Base-by-base conservation (phyloP, 768 basidiomycete species). In the Trametes sanguinea region DNA sequence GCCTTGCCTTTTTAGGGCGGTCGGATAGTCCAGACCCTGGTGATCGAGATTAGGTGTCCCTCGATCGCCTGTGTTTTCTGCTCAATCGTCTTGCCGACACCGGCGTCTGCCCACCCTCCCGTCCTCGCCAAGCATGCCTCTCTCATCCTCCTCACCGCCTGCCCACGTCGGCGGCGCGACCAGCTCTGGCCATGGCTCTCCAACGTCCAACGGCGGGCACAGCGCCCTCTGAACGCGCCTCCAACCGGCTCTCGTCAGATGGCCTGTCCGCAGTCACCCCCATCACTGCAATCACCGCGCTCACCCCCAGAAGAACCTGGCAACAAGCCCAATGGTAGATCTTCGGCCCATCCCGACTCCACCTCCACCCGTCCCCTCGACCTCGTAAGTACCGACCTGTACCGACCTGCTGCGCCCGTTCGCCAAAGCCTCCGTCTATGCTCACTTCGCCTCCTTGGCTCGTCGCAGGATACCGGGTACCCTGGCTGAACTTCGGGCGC, bases 261-360 rank as follows among this genome's bases (percentile, higher is more conserved):
- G 42, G n/a, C 14, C 8, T n/a, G 17, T n/a, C 29, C 35, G 30
- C 47, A 39, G 22, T 43, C 45, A 22, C 35, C 45, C 22, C 46
- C 46, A 30, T 48, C 56, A 44, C 46, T 33, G 44, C 56, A 37
- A 39, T 50, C 56, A 44, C 56, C 56, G 42, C 33, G 32, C 32
- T 29, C 5, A 43, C 29, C 30, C 39, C 35, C 35, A 32, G 37
- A 2, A 6, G 51, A 51, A 51, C 53, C 30, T 54, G 29, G 53
- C 42, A 54, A 54, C 53, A 43, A 32, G 17, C 13, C 48, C 11
- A 37, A 6, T 6, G 35, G 35, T 11, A 37, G 35, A 29, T 50
- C 48, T 22, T 30, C 48, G 53, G 42, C 5, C 53, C 6, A 4
- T 44, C n/a, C 53, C 53, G 53, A 44, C 35, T n/a, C 32, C 51